Base-by-base conservation (phyloP, 176 grass and related monocot species). In the Oryza glumipatula region DNA sequence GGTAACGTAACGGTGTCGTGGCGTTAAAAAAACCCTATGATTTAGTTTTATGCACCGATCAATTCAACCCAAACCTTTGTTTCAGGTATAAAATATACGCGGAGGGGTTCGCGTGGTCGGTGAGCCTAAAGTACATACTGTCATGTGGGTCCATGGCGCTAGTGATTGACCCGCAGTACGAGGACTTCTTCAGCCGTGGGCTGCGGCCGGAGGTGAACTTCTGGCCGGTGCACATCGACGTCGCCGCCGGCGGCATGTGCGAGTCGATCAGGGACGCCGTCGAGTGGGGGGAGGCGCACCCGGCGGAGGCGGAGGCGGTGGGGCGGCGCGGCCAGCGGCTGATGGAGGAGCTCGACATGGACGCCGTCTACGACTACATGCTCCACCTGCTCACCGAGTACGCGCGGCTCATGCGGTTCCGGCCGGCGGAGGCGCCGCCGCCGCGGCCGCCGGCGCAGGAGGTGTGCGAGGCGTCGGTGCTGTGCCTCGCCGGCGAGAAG, bases 91-190 rank as follows among this genome's bases (percentile, higher is more conserved):
- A 98, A 82, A 94, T 98, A 75, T 98, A 98, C 78, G 89, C 93
- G 22, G 93, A 96, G 63, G 93, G 96, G 70, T 98, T 78, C 91
- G 96, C 93, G 56, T 98, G 96, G 93, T 98, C 93, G 15, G 93
- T 95, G 33, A 98, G 91, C 86, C 92, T 98, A 16, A 98, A 98
- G 11, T 98, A 98, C 80, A 98, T 94, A 61, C 33, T 95, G 19
- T 44, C 93, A 11, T 98, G 96, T 77, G 93, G 91, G 11, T 95
- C 96, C 9, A 87, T 76, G 80, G 88, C 93, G 70, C 80, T 95
- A 61, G 69, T 95, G 21, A 94, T 95, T 66, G 81, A 95, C 15
- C 88, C 96, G 5, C 24, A 38, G 77, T 98, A 98, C 52, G 56
- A 98, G 86, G 96, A 95, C 82, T 98, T 94, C 89, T 95, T 95